Base-by-base conservation (phyloP, 768 basidiomycete species). In the Lyophyllum shimeji region DNA sequence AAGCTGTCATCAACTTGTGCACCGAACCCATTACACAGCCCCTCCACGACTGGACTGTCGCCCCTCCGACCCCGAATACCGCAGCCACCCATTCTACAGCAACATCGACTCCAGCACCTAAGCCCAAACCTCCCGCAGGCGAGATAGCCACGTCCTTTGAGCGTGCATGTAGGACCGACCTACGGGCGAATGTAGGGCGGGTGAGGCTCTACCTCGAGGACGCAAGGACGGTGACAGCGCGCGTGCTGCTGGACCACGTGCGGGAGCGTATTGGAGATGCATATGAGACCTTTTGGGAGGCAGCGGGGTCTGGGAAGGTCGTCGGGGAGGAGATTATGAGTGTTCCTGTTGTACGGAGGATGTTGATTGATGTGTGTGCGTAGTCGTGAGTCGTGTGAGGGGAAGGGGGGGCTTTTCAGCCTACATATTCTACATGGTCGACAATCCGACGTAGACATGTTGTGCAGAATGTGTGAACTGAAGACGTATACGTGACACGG, bases 171-270 rank as follows among this genome's bases (percentile, higher is more conserved):
- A 79, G 83, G 63, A 74, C 78, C 2, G 82, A 85, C 58, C 71
- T 87, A 20, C 80, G 80, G 27, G 73, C 78, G 2, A 74, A 70
- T n/a, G 78, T 88, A 17, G 76, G 69, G 11, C 79, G 85, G 52
- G 70, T 97, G 66, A 76, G 81, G 64, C 62, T 92, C 55, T 98
- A 95, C 68, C 78, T 99, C 7, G 86, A 87, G 63, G 90, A 95
- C 62, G 82, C 84, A 54, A 76, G 86, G 55, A 93, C 93, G 4
- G 88, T 90, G 29, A 93, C 93, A 6, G 89, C 89, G 29, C 76
- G 76, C 2, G 87, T 98, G 7, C 74, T 98, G 51, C 70, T 97
- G 25, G 81, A 81, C 27, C 93, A 95, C 60, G 78, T 90, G 23
- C 77, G 85, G 68, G 90, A 89, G 44, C 82, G 85, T 29, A 79